Evolutionary conservation across 2,329 filamentous ascomycete species (phyloP).

Genomic region (Epicoccum nigrum): DNA sequence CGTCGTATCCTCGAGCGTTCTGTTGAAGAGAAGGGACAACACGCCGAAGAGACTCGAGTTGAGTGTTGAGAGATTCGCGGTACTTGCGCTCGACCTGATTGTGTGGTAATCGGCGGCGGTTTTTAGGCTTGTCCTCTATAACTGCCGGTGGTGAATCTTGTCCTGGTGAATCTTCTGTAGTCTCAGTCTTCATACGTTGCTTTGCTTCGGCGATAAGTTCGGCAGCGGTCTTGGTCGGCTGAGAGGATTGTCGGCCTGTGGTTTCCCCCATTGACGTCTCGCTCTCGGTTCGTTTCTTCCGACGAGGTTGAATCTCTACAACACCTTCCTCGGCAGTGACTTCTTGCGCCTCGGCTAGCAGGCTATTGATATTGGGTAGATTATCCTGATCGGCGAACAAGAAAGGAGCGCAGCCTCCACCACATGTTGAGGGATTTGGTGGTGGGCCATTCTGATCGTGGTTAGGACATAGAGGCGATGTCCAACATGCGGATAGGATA

Average conservation of each 20-base stretch:
- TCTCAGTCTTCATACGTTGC: constrained; percentile 42
- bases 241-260: constrained; percentile 36
- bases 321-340: constrained; percentile 44
- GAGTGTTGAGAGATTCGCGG: constrained; percentile 54
- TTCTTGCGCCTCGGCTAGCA: constrained; percentile 40
- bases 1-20: constrained; percentile 41
- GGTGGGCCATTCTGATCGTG: constrained; percentile 46
- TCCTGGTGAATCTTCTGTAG: constrained; percentile 33
- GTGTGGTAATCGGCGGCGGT: constrained; percentile 48
- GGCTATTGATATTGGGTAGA: constrained; percentile 37
- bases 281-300: constrained; percentile 47
- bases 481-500: constrained; percentile 50
- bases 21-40: constrained; percentile 51
- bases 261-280: constrained; percentile 36
- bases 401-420: constrained; percentile 49
- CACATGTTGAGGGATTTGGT: constrained; percentile 50
- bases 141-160: constrained; percentile 31
- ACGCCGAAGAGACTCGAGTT: constrained; percentile 51
- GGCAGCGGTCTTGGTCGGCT: constrained; percentile 24
- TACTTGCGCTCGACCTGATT: constrained; percentile 56
- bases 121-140: constrained; percentile 41
- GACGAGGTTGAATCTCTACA: constrained; percentile 45
- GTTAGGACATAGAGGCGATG: constrained; percentile 50
- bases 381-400: constrained; percentile 46
- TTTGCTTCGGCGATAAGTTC: constrained; percentile 25